These are phyloP conservation scores for Lipomyces spencermartinsiae DNA, from an alignment of 805 yeast genomes.

Conservation along the genomic window DNA sequence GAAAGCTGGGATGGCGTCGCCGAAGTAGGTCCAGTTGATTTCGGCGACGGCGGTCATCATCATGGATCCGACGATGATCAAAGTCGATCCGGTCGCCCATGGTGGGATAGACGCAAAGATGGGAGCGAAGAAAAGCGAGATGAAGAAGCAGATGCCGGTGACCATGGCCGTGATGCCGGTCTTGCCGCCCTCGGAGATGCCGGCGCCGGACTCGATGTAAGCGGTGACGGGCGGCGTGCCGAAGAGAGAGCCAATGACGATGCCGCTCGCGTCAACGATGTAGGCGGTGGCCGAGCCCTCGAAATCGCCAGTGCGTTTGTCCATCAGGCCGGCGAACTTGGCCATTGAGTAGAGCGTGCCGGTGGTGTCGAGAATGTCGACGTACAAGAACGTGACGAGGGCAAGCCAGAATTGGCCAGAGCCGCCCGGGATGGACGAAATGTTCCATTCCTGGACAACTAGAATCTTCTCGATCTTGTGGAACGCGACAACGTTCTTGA, in stretches of 20 bases:
- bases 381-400: slow-evolving; percentile 39
- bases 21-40: slow-evolving; percentile 38
- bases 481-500: slow-evolving; percentile 38
- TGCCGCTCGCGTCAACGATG: slow-evolving; percentile 37
- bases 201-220: slow-evolving; percentile 40
- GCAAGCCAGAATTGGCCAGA: slow-evolving; percentile 38
- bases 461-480: slow-evolving; percentile 36
- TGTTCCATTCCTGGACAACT: slow-evolving; percentile 36
- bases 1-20: slow-evolving; percentile 39
- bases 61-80: slow-evolving; percentile 39
- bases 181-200: slow-evolving; percentile 40
- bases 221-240: slow-evolving; percentile 41
- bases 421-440: slow-evolving; percentile 33
- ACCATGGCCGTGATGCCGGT: slow-evolving; percentile 38
- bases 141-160: slow-evolving; percentile 39
- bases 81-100: slow-evolving; percentile 41
- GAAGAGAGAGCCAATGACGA: slow-evolving; percentile 37
- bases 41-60: slow-evolving; percentile 37
- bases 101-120: slow-evolving; percentile 40
- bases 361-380: slow-evolving; percentile 39
- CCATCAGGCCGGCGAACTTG: slow-evolving; percentile 36
- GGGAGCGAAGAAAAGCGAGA: slow-evolving; percentile 39
- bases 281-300: slow-evolving; percentile 40
- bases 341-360: slow-evolving; percentile 41
- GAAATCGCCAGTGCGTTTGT: slow-evolving; percentile 37